Conservation (phyloP, 202 grass and related monocot species). For the Zizania palustris region DNA sequence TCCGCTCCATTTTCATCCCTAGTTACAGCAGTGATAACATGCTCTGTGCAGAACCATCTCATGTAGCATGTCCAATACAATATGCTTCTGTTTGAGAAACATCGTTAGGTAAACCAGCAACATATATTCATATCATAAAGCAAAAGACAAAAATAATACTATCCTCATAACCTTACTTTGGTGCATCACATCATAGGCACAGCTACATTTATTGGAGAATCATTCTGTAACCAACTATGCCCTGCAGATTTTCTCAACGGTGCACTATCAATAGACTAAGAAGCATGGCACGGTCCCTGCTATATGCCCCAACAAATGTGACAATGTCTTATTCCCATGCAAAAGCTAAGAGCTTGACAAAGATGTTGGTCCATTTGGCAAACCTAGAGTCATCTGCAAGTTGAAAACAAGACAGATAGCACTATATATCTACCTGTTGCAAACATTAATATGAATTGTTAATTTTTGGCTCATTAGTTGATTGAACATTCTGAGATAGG, state of each 20-base stretch:
- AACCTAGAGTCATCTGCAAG: background rate
- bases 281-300: too few relatives aligned
- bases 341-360: background rate
- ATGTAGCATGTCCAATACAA: constrained; percentile 10
- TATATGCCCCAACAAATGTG: constrained; percentile 7
- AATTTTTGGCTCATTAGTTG: background rate
- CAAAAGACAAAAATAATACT: constrained; percentile 2
- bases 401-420: constrained; percentile 17
- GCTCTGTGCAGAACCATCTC: background rate
- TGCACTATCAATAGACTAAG: background rate
- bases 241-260: constrained; percentile 33
- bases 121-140: constrained; percentile 22
- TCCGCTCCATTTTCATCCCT: too few relatives aligned
- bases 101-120: background rate
- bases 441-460: constrained; percentile 17
- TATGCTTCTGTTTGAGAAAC: constrained; percentile 2
- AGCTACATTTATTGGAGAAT: constrained; percentile 31
- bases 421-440: constrained; percentile 16
- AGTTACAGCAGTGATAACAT: background rate
- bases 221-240: constrained; percentile 41
- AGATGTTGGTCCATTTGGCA: constrained; percentile 26
- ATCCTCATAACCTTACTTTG: constrained; percentile 3
- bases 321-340: background rate
- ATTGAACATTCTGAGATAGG: constrained; percentile 29
- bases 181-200: constrained; percentile 15